A percentile compares a stretch with the other conserved stretches of the same genome.
These are phyloP conservation scores for Ceratobasidium sp. DNA, from an alignment of 1,284 basidiomycete species.

Conservation along the genomic window DNA sequence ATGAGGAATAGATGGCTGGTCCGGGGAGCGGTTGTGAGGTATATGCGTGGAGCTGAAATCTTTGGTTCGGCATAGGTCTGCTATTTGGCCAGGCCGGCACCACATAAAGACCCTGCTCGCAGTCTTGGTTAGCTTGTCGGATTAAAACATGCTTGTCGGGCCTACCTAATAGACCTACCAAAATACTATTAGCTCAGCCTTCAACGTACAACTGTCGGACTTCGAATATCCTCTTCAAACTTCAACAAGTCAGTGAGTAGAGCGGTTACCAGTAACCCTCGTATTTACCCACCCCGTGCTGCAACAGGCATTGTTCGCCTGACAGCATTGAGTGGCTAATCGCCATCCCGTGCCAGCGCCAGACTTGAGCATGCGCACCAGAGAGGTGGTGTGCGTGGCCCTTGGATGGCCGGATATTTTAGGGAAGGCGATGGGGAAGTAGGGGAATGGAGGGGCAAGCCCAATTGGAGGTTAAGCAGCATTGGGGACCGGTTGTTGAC, in stretches of 20 bases:
- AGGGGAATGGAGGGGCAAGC: too few species aligned
- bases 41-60: not conserved
- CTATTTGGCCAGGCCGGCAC: conserved; percentile 54
- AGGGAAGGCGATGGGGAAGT: too few species aligned
- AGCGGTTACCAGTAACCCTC: not conserved
- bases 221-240: conserved; percentile 67
- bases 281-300: conserved; percentile 64
- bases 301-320: conserved; percentile 51
- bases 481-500: too few species aligned
- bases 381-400: too few species aligned
- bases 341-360: too few species aligned
- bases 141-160: not conserved
- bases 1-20: not conserved
- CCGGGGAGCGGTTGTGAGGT: not conserved
- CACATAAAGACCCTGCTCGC: conserved; percentile 69
- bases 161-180: conserved; percentile 9
- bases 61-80: conserved; percentile 68
- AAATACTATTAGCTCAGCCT: not conserved
- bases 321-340: too few species aligned
- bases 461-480: too few species aligned
- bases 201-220: conserved; percentile 48
- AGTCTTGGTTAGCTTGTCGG: conserved; percentile 51
- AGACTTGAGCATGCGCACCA: too few species aligned
- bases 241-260: not conserved
- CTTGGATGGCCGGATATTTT: too few species aligned